phyloP scores from a whole-genome alignment of 2,329 filamentous ascomycete species.

The Lachnellula arida region DNA sequence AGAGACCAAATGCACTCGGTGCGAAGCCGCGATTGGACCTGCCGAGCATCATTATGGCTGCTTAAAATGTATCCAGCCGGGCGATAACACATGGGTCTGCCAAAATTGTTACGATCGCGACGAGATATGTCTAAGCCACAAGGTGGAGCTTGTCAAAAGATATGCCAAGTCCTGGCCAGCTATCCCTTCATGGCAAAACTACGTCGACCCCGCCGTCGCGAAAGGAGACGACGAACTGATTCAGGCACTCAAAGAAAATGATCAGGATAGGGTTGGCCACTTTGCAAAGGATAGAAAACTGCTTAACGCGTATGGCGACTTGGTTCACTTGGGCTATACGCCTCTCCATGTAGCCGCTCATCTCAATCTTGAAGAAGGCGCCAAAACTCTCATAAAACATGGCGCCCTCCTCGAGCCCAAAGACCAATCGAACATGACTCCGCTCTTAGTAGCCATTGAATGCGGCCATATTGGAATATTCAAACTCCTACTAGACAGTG shows the following conservation, averaged over 20 bases:
- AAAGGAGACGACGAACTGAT: not conserved
- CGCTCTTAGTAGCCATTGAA: not conserved
- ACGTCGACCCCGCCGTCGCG: not conserved
- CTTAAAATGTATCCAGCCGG: not conserved
- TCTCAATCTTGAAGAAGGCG: not conserved
- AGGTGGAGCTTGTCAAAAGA: not conserved
- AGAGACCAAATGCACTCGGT: not conserved
- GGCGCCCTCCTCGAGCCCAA: not conserved
- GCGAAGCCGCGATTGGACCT: not conserved
- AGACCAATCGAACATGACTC: not conserved
- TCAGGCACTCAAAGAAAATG: not conserved
- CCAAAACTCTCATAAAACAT: not conserved
- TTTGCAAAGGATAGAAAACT: not conserved
- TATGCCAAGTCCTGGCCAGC: not conserved
- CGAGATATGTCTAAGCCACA: not conserved
- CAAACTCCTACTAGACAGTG: not conserved
- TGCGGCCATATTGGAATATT: not conserved
- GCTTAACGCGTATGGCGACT: not conserved
- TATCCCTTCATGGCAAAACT: not conserved
- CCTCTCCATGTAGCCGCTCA: not conserved
- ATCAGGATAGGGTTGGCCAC: not conserved
- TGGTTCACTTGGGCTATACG: not conserved
- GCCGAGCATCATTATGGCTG: not conserved
- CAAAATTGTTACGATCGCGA: not conserved
- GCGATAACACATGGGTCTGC: not conserved